Base-by-base conservation (phyloP, 805 yeast species). In the Wickerhamomyces silvicola region DNA sequence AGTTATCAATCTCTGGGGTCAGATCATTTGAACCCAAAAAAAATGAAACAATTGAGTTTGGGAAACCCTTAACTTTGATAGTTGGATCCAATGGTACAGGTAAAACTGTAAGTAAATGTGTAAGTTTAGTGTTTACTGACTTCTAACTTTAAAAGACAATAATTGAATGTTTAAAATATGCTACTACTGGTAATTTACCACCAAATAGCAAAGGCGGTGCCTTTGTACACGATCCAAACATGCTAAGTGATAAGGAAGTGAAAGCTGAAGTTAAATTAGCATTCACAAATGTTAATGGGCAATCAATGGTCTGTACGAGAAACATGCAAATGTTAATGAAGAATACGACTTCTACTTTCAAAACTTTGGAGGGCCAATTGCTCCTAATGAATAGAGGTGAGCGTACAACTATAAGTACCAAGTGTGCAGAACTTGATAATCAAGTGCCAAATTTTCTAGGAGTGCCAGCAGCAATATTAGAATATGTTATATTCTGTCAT, bases 71-170 rank as follows among this genome's bases (percentile, higher is more conserved):
- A 51, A 92, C 98, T 0, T 66, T 92, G 29, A 90, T 92, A 33
- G 95, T 94, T 18, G 99, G 99, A 0, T 82, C 82, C 31, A 92
- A 92, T 58, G 97, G 98, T 20, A 81, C 95, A 18, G 98, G 98
- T 9, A 90, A 92, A 54, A 92, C 97, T 0, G 64, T 57, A 34
- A 22, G 58, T 50, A 19, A 20, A 11, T 10, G 18, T 4, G 12
- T 12, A 7, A 18, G n/a, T 14, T 18, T 24, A 12, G n/a, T n/a
- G n/a, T n/a, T n/a, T n/a, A n/a, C 22, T 11, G 13, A 17, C 11
- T 22, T 24, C 31, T 28, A 27, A 27, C 32, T 11, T 13, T 17
- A 15, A 22, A 28, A 57, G 52, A 88, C 97, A 1, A 79, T 92
- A 36, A 94, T 92, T 40, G 99, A 92, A 57, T 87, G 97, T 54